These are phyloP conservation scores for Podospora pseudoanserina DNA, from an alignment of 495 filamentous ascomycete genomes.

Conservation along the genomic window DNA sequence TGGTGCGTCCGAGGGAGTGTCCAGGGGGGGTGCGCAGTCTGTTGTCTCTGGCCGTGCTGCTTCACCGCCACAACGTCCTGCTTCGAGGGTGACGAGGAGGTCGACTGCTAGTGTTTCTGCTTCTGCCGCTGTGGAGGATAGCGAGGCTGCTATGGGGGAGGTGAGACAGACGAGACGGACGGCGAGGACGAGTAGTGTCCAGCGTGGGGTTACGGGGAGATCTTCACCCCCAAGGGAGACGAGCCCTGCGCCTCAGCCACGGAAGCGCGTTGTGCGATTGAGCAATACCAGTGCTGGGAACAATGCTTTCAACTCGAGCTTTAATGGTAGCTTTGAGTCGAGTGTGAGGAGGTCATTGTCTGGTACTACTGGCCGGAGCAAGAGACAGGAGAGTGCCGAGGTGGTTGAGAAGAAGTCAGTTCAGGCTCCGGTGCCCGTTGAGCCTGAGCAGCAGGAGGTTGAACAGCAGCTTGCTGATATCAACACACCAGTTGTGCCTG, in stretches of 20 bases:
- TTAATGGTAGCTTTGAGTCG: slow-evolving; percentile 29
- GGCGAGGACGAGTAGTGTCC: slow-evolving; percentile 39
- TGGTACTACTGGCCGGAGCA: slow-evolving; percentile 34
- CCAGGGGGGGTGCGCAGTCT: slow-evolving; percentile 31
- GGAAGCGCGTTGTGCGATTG: slow-evolving; percentile 58
- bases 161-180: slow-evolving; percentile 34
- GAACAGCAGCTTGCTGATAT: slow-evolving; percentile 41
- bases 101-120: slow-evolving; percentile 35
- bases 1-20: slow-evolving; percentile 38
- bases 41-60: slow-evolving; percentile 49
- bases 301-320: slow-evolving; percentile 17
- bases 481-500: slow-evolving; percentile 63
- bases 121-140: slow-evolving; percentile 26
- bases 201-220: slow-evolving; percentile 33
- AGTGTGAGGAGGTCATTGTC: slow-evolving; percentile 36
- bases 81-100: slow-evolving; percentile 51
- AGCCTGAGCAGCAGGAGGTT: slow-evolving; percentile 29
- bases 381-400: slow-evolving; percentile 37
- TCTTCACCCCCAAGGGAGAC: slow-evolving; percentile 37
- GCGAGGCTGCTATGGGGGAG: slow-evolving; percentile 8
- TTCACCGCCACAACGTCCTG: slow-evolving; percentile 45
- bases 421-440: slow-evolving; percentile 7
- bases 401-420: neutral
- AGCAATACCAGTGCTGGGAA: slow-evolving; percentile 40
- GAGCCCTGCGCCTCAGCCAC: slow-evolving; percentile 33